Percentiles rank a stretch among this genome's conserved stretches.
Conservation (phyloP, 768 basidiomycete genomes). For the Boletus sp. region DNA sequence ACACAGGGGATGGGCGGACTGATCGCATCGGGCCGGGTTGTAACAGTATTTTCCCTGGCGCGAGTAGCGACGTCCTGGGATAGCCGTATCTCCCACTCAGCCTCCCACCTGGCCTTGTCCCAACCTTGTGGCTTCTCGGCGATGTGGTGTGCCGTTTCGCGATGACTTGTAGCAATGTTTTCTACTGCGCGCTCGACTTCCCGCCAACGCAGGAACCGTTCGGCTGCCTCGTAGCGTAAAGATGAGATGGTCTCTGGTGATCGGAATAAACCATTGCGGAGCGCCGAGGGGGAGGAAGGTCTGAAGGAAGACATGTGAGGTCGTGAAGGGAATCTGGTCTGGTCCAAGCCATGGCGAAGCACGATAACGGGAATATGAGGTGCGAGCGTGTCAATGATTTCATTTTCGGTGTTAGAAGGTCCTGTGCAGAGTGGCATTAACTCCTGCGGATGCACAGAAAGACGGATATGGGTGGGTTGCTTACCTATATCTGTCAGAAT, state of each 20-base stretch:
- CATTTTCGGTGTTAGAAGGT: slow-evolving; percentile 36
- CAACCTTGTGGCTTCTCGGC: slow-evolving; percentile 35
- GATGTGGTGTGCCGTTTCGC: slow-evolving; percentile 21
- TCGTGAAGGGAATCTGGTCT: slow-evolving; percentile 29
- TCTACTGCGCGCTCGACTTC: slow-evolving; percentile 61
- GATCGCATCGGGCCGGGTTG: slow-evolving; percentile 13
- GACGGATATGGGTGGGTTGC: slow-evolving; percentile 6
- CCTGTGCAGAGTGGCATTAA: slow-evolving; percentile 16
- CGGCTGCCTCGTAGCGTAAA: slow-evolving; percentile 61
- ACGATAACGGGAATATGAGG: slow-evolving; percentile 57
- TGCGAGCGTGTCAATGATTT: slow-evolving; percentile 47
- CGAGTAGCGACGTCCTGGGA: slow-evolving; percentile 58
- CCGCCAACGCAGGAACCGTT: slow-evolving; percentile 69
- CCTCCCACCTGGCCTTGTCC: slow-evolving; percentile 66
- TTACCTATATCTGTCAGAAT: slow-evolving; percentile 50
- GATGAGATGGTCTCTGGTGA: slow-evolving; percentile 57
- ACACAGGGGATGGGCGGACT: slow-evolving; percentile 33
- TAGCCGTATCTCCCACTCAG: slow-evolving; percentile 58
- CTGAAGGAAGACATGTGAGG: slow-evolving; percentile 52
- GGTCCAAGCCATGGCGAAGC: slow-evolving; percentile 41
- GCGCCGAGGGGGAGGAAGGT: slow-evolving; percentile 47
- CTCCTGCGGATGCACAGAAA: background rate
- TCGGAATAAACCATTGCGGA: slow-evolving; percentile 60
- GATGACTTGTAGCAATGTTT: slow-evolving; percentile 35
- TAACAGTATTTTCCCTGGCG: slow-evolving; percentile 39